Evolutionary conservation across 192 early-diverging fungal genomes (phyloP).

Genomic region (Podila epigama): DNA sequence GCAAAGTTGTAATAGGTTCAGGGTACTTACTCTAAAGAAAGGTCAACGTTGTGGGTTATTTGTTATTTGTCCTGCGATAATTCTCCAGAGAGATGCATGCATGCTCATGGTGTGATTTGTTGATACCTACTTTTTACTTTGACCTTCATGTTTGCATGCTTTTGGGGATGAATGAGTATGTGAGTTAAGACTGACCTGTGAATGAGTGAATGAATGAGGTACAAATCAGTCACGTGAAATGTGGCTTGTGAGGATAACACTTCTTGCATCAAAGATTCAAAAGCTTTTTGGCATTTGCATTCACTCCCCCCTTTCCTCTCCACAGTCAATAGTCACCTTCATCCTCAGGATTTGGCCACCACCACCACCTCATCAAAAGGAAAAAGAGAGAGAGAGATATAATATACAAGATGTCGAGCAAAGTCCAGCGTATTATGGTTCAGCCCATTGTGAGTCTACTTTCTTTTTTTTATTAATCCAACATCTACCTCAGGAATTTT

Average conservation of each 20-base stretch:
- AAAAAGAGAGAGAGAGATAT: background rate
- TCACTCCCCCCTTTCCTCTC: too few species aligned
- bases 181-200: background rate
- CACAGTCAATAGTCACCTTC: too few species aligned
- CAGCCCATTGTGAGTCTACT: constrained; percentile 75
- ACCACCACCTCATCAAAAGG: background rate
- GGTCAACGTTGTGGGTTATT: background rate
- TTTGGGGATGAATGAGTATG: background rate
- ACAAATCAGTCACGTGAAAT: background rate
- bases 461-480: background rate
- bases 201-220: background rate
- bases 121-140: constrained; percentile 35
- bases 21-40: background rate
- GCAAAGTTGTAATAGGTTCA: too few species aligned
- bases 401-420: constrained; percentile 61
- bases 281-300: too few species aligned
- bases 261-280: background rate
- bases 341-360: background rate
- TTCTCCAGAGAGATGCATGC: too few species aligned
- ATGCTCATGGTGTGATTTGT: background rate
- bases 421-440: constrained; percentile 87
- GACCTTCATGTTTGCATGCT: constrained; percentile 22
- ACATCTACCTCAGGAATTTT: too few species aligned
- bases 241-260: background rate
- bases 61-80: too few species aligned